Evolutionary conservation across 2,329 filamentous ascomycete species (phyloP).

Genomic region (Acarospora socialis): DNA sequence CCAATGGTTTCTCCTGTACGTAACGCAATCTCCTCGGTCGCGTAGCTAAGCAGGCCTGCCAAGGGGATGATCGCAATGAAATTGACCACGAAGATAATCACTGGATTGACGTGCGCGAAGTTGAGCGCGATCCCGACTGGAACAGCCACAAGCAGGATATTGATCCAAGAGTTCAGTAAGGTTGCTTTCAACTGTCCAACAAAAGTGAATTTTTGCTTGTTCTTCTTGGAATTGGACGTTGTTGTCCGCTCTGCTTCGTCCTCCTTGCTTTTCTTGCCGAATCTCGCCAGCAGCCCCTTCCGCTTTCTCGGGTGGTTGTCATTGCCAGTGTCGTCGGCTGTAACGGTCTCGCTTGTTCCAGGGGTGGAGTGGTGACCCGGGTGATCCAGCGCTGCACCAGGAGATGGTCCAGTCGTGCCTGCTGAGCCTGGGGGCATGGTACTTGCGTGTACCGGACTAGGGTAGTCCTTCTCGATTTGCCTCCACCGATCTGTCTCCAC

Average conservation of each 20-base stretch:
- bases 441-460: conserved; percentile 9
- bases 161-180: conserved; percentile 73
- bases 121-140: conserved; percentile 67
- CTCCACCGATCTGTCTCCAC: conserved; percentile 2
- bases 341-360: conserved; percentile 1
- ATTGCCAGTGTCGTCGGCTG: too few relatives aligned
- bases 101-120: conserved; percentile 44
- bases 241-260: conserved; percentile 3
- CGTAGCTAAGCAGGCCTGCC: conserved; percentile 72
- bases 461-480: conserved; percentile 1
- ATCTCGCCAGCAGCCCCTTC: too few relatives aligned
- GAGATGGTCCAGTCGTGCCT: not conserved
- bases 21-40: conserved; percentile 79
- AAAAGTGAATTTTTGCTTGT: conserved; percentile 24
- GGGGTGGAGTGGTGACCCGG: conserved; percentile 5
- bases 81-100: conserved; percentile 71
- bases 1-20: conserved; percentile 73
- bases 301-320: too few relatives aligned
- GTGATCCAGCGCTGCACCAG: too few relatives aligned
- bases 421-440: conserved; percentile 9
- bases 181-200: conserved; percentile 44
- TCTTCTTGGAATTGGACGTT: conserved; percentile 10
- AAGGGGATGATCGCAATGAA: conserved; percentile 88
- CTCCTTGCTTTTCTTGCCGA: not conserved
- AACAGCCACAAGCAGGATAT: conserved; percentile 62